Evolutionary conservation across 805 yeast species (phyloP).

Genomic region (Sugiyamaella valdiviana): DNA sequence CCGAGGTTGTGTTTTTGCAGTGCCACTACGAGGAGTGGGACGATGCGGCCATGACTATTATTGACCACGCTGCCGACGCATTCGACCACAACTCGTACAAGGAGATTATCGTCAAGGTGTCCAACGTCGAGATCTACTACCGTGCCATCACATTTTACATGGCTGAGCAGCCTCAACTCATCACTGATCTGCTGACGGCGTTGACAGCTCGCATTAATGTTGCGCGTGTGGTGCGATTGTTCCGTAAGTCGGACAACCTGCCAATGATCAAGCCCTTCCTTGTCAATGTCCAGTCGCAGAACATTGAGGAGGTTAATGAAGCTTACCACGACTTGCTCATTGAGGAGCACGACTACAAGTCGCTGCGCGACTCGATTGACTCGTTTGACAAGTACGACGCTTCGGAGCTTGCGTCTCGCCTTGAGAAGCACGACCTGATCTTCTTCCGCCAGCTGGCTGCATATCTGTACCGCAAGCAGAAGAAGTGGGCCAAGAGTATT

Average conservation of each 20-base stretch:
- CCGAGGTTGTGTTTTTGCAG: slow-evolving; percentile 90
- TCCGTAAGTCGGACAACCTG: slow-evolving; percentile 89
- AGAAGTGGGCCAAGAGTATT: slow-evolving; percentile 87
- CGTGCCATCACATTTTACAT: slow-evolving; percentile 94
- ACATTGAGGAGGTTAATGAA: slow-evolving; percentile 82
- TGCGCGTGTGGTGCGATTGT: slow-evolving; percentile 89
- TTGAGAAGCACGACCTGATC: slow-evolving; percentile 83
- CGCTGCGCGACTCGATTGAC: slow-evolving; percentile 81
- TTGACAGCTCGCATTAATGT: slow-evolving; percentile 87
- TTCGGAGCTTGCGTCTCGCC: slow-evolving; percentile 82
- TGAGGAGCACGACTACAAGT: slow-evolving; percentile 93
- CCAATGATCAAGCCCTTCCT: slow-evolving; percentile 95
- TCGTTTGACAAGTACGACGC: slow-evolving; percentile 88
- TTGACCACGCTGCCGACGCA: slow-evolving; percentile 87
- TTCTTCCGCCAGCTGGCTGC: slow-evolving; percentile 97
- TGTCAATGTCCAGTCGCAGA: slow-evolving; percentile 83
- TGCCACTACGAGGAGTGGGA: slow-evolving; percentile 99
- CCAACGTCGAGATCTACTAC: slow-evolving; percentile 94
- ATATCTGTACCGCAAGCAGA: slow-evolving; percentile 84
- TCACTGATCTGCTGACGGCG: slow-evolving; percentile 78
- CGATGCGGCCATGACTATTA: slow-evolving; percentile 94
- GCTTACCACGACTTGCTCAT: slow-evolving; percentile 94
- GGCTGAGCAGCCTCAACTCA: slow-evolving; percentile 82
- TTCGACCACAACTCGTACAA: slow-evolving; percentile 92
- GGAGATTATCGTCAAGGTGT: slow-evolving; percentile 89